Base-by-base conservation (phyloP, 371 early-diverging fungal genomes). In the Nematocida ironsii region DNA sequence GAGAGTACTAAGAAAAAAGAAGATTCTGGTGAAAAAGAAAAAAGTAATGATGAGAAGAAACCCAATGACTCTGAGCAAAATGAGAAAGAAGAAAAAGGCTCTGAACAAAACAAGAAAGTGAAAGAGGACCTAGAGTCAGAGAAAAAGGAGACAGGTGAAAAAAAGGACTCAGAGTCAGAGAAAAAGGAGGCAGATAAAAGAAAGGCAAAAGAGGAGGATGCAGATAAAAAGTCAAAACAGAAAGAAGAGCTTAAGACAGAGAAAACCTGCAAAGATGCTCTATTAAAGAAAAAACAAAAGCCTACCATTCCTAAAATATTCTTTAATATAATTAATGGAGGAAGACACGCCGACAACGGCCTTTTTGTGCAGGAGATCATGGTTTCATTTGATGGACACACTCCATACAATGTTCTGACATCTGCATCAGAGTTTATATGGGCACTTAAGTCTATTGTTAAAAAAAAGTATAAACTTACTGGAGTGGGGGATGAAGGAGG, bases 401-500 rank as follows among this genome's bases (percentile, higher is more conserved):
- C 47, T 33, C 60, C 76, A 18, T 62, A 55, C 61, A 71, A 73
- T 60, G 83, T 84, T 56, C 67, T 87, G 3, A 80, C 82, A 47
- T 60, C 16, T 9, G 86, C 80, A 5, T 89, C 92, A 62, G 94
- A 95, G 89, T 94, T 95, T 83, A 96, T 96, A 90, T 93, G 94
- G 88, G 83, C 89, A 84, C 89, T 98, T 71, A 96, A 95, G 91
- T 80, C 86, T 9, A 93, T 94, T 81, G 95, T 98, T 90, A 94
- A 94, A 91, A 87, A 89, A 86, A 93, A 95, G 91, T 97, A 95
- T 89, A 95, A 96, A 72, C 90, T 94, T 85, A 94, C 93, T 87
- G 93, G 94, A 87, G 97, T 98, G 81, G 97, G 98, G 85, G 98
- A 98, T 87, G 98, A 98, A 90, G 98, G 98, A 86, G 98, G 98